phyloP scores from a whole-genome alignment of 2,329 filamentous ascomycete genomes.

The Claviceps purpurea region DNA sequence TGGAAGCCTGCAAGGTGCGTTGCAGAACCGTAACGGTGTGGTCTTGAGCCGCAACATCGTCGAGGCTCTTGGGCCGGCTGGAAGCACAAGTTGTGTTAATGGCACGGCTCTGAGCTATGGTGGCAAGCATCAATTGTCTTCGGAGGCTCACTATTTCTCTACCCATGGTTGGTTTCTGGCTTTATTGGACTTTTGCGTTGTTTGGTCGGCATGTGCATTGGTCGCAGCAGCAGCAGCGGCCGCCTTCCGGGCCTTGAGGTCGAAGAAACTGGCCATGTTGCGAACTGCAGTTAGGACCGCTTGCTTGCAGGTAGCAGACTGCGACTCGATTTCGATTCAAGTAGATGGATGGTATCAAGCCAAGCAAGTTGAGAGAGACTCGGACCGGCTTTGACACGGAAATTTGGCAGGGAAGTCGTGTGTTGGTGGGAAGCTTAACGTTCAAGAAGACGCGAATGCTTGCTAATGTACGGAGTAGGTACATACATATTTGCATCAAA shows the following conservation, averaged over 20 bases:
- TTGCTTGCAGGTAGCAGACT: not conserved
- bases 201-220: conserved; percentile 48
- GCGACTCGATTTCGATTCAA: not conserved
- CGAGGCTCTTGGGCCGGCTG: conserved; percentile 85
- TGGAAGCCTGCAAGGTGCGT: conserved; percentile 85
- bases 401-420: too few species aligned
- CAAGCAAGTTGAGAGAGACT: not conserved
- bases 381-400: not conserved
- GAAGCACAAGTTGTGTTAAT: not conserved
- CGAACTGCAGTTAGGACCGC: not conserved
- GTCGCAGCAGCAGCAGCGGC: conserved; percentile 59
- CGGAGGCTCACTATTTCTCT: conserved; percentile 74
- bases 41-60: conserved; percentile 93
- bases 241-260: conserved; percentile 79
- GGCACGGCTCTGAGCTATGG: not conserved
- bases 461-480: too few species aligned
- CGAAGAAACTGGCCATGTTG: conserved; percentile 82
- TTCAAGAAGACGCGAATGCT: too few species aligned
- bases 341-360: not conserved
- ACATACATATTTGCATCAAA: not conserved
- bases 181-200: conserved; percentile 48
- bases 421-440: too few species aligned
- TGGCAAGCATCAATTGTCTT: not conserved
- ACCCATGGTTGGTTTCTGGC: conserved; percentile 78
- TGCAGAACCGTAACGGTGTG: conserved; percentile 90